Conservation (phyloP, 768 basidiomycete species). For the Phylloporus sp. region DNA sequence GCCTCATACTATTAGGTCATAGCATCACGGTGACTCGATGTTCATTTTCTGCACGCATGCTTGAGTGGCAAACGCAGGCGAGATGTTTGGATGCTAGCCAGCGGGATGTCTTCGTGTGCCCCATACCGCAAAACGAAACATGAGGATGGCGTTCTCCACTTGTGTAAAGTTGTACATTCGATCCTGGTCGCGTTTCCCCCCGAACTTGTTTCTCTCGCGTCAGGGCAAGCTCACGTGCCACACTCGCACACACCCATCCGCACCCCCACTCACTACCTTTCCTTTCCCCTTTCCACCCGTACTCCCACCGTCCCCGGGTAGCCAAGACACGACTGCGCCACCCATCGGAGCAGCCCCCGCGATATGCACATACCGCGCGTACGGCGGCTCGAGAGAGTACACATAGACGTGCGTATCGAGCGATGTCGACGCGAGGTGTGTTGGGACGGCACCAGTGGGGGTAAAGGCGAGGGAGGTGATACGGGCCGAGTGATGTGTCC, state of each 20-base stretch:
- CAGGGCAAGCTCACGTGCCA: constrained; percentile 51
- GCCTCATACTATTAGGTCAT: constrained; percentile 2
- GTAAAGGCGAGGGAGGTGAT: constrained; percentile 57
- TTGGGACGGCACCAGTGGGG: constrained; percentile 37
- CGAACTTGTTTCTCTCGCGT: neutral
- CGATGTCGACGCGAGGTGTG: constrained; percentile 80
- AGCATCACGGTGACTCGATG: too few relatives aligned
- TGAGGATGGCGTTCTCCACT: too few relatives aligned
- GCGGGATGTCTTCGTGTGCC: too few relatives aligned
- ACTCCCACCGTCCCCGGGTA: constrained; percentile 17
- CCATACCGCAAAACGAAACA: too few relatives aligned
- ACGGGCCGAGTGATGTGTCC: constrained; percentile 83
- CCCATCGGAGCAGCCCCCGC: constrained; percentile 86
- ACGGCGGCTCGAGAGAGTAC: constrained; percentile 69
- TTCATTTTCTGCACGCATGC: too few relatives aligned
- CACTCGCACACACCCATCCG: constrained; percentile 72
- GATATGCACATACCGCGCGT: constrained; percentile 66
- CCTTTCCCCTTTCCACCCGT: constrained; percentile 35
- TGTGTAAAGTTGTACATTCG: neutral
- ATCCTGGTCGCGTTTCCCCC: neutral
- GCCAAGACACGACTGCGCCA: constrained; percentile 77
- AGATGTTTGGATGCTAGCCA: too few relatives aligned
- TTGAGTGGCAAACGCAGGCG: too few relatives aligned
- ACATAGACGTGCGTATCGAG: constrained; percentile 92
- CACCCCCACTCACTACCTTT: constrained; percentile 65